A percentile compares a stretch with the other conserved stretches of the same genome.
Evolutionary conservation across 73 alveolate genomes (phyloP).

Genomic region (Tetrahymena borealis): DNA sequence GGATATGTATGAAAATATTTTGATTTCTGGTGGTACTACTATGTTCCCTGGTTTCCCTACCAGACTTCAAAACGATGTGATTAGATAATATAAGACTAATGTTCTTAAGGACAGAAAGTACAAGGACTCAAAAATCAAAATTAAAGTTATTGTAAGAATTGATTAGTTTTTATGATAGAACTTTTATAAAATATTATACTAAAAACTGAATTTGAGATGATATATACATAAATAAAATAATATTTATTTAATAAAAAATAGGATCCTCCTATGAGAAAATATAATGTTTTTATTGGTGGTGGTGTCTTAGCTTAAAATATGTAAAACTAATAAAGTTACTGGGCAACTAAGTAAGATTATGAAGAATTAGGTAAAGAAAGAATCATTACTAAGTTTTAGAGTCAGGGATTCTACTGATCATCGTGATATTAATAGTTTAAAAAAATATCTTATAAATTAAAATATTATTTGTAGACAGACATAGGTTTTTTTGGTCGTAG

Average conservation of each 20-base stretch:
- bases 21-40: constrained; percentile 91
- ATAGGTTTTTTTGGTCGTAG: too few relatives aligned
- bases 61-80: constrained; percentile 77
- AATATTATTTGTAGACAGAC: too few relatives aligned
- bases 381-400: constrained; percentile 37
- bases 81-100: constrained; percentile 48
- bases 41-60: constrained; percentile 96
- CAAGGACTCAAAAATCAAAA: constrained; percentile 10
- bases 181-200: too few relatives aligned
- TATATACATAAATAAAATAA: neutral
- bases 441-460: too few relatives aligned
- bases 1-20: constrained; percentile 42
- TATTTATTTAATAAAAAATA: neutral
- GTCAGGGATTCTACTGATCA: neutral
- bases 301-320: constrained; percentile 55
- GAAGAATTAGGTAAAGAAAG: constrained; percentile 63
- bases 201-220: too few relatives aligned
- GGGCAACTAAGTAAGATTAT: constrained; percentile 63
- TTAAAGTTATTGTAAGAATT: constrained; percentile 16
- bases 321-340: constrained; percentile 35
- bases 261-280: constrained; percentile 89
- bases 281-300: constrained; percentile 82
- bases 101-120: constrained; percentile 52
- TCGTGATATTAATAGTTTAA: neutral
- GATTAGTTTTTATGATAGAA: neutral